These are phyloP conservation scores for Solanum bulbocastanum DNA, from an alignment of 257 asterid genomes.

Conservation along the genomic window DNA sequence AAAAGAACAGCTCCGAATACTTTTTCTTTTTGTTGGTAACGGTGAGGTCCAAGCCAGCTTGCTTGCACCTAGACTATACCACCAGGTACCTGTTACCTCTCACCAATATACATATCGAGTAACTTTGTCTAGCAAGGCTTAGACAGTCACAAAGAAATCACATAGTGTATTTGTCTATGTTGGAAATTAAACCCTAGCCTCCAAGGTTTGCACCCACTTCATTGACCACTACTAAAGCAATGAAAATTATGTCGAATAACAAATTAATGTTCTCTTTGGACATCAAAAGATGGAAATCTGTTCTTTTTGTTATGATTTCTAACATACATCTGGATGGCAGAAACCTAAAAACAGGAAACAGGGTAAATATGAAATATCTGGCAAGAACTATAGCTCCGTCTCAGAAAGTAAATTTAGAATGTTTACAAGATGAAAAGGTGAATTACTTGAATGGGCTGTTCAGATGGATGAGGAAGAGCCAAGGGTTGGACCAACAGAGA, in stretches of 20 bases:
- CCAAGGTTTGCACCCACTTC: background rate
- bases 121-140: background rate
- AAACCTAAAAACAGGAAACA: background rate
- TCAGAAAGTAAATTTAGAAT: background rate
- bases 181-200: background rate
- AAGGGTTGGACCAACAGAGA: conserved; percentile 94
- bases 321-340: background rate
- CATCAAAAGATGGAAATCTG: background rate
- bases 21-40: background rate
- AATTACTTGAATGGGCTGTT: conserved; percentile 88
- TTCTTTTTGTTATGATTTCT: background rate
- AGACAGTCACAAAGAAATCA: background rate
- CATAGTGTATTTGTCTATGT: background rate
- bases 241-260: background rate
- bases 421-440: background rate
- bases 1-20: background rate
- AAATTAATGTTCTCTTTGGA: background rate
- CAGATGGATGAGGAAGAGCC: conserved; percentile 92
- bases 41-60: background rate
- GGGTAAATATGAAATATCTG: background rate
- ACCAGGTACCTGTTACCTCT: background rate
- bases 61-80: background rate
- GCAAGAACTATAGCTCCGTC: background rate
- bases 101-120: background rate
- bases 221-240: background rate